phyloP scores from a whole-genome alignment of 2,329 filamentous ascomycete genomes.

The Rhinocladiella similis region DNA sequence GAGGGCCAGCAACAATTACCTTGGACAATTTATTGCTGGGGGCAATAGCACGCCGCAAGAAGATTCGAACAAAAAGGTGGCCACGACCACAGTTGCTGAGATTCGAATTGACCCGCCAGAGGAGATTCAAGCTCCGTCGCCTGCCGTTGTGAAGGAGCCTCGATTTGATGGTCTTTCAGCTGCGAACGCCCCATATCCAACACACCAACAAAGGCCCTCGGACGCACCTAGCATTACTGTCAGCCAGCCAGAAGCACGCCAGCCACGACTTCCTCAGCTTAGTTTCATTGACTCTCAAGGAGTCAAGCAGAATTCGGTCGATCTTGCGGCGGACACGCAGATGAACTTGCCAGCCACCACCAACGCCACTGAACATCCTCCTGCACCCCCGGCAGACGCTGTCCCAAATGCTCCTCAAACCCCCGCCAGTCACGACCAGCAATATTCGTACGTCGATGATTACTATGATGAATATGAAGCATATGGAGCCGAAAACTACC shows the following conservation, averaged over 20 bases:
- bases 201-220: background rate
- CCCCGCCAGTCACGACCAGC: conserved; percentile 7
- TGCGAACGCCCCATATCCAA: background rate
- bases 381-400: conserved; percentile 8
- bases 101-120: conserved; percentile 17
- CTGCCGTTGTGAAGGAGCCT: conserved; percentile 21
- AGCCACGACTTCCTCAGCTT: conserved; percentile 19
- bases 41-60: conserved; percentile 25
- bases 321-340: background rate
- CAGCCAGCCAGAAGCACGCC: conserved; percentile 5
- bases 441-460: conserved; percentile 10
- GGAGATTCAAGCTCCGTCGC: conserved; percentile 22
- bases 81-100: conserved; percentile 22
- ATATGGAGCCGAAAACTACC: conserved; percentile 10
- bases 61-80: conserved; percentile 15
- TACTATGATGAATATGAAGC: conserved; percentile 18
- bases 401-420: background rate
- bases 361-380: conserved; percentile 6
- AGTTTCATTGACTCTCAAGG: conserved; percentile 21
- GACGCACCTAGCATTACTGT: conserved; percentile 12
- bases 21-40: conserved; percentile 39
- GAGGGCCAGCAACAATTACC: conserved; percentile 40
- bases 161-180: background rate
- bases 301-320: conserved; percentile 5
- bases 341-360: background rate